Conservation (phyloP, 2,329 filamentous ascomycete genomes). For the Epichloe sylvatica region DNA sequence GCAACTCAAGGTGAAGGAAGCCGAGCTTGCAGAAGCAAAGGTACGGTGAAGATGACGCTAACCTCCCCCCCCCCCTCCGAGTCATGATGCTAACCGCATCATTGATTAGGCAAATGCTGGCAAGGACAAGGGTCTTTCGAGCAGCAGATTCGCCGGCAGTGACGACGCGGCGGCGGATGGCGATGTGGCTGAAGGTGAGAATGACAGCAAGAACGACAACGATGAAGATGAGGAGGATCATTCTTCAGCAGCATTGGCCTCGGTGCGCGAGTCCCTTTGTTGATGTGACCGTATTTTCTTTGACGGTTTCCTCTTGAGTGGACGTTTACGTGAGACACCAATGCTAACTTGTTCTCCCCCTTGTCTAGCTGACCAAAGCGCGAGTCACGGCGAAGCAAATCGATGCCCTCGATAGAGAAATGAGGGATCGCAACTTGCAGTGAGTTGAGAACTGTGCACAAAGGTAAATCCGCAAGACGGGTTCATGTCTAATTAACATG, state of each 20-base stretch:
- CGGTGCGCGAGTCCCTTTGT: conserved; percentile 45
- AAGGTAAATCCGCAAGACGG: background rate
- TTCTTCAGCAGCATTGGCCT: conserved; percentile 51
- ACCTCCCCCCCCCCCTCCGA: background rate
- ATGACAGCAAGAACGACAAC: conserved; percentile 36
- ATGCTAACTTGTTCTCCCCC: conserved; percentile 8
- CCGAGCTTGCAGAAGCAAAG: conserved; percentile 48
- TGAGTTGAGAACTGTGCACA: conserved; percentile 10
- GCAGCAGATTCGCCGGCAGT: conserved; percentile 38
- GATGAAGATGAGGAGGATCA: conserved; percentile 36
- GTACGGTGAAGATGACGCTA: conserved; percentile 19
- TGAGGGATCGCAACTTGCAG: conserved; percentile 40
- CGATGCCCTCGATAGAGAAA: conserved; percentile 40
- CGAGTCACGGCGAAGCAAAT: conserved; percentile 34
- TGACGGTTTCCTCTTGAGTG: conserved; percentile 10
- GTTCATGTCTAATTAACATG: background rate
- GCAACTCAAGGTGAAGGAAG: conserved; percentile 48
- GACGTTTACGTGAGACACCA: background rate
- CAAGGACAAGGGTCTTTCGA: conserved; percentile 36
- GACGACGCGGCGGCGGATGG: conserved; percentile 21
- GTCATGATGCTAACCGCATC: background rate
- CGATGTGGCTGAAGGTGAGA: conserved; percentile 42
- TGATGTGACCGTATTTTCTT: conserved; percentile 21
- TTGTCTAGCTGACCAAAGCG: conserved; percentile 29
- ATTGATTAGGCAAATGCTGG: conserved; percentile 32